Percentiles rank a stretch among this genome's conserved stretches.
Evolutionary conservation across 1,139 yeast species (phyloP).

Genomic region (Kluyveromyces sp.): DNA sequence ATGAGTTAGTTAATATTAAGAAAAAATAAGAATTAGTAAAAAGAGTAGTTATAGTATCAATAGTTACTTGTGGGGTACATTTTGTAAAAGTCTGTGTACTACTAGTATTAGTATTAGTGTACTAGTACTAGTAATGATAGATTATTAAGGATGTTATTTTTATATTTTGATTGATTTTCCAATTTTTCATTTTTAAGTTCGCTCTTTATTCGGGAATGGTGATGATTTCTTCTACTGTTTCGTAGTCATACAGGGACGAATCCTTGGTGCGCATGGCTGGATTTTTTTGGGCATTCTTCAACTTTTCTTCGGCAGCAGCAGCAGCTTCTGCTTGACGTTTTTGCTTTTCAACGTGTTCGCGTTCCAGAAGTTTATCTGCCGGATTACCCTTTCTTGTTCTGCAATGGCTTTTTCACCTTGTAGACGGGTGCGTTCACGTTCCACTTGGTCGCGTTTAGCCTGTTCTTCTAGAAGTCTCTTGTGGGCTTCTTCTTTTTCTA

Average conservation of each 20-base stretch:
- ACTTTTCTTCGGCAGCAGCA: slow-evolving; percentile 10
- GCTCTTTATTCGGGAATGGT: not conserved
- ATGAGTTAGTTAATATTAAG: no score
- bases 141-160: no score
- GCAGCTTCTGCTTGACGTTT: slow-evolving; percentile 13
- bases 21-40: no score
- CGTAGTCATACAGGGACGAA: slow-evolving; percentile 22
- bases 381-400: slow-evolving; percentile 12
- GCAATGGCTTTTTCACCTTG: slow-evolving; percentile 11
- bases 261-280: slow-evolving; percentile 6
- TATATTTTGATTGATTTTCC: not conserved
- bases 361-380: slow-evolving; percentile 10
- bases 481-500: slow-evolving; percentile 1
- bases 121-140: no score
- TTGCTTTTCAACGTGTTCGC: slow-evolving; percentile 8
- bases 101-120: no score
- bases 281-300: slow-evolving; percentile 1
- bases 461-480: slow-evolving; percentile 8
- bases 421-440: slow-evolving; percentile 8
- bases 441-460: slow-evolving; percentile 10
- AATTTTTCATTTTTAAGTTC: not conserved
- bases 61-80: no score
- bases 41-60: no score
- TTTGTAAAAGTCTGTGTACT: no score
- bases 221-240: slow-evolving; percentile 23